Evolutionary conservation across 169 alveolate genomes (phyloP).

Genomic region (Plasmodium gaboni): DNA sequence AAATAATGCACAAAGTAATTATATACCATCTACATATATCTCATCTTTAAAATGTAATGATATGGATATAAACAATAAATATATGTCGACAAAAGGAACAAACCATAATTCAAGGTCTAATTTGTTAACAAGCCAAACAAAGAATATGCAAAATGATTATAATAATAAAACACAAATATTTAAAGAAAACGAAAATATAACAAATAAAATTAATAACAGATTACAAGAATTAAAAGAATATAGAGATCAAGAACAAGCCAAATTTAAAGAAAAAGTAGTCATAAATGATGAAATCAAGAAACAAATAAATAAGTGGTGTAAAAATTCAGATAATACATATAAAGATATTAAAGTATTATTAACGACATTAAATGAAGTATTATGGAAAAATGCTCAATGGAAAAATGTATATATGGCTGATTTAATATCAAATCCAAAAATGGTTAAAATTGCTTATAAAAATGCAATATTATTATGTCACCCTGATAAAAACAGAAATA

Average conservation of each 20-base stretch:
- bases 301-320: constrained; percentile 83
- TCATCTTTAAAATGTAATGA: too few relatives aligned
- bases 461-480: constrained; percentile 86
- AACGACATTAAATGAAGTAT: constrained; percentile 87
- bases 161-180: not conserved
- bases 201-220: constrained; percentile 34
- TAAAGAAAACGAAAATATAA: constrained; percentile 24
- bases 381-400: constrained; percentile 91
- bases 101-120: not conserved
- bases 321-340: constrained; percentile 80
- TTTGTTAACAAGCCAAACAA: not conserved
- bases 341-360: constrained; percentile 89
- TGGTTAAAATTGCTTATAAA: constrained; percentile 86
- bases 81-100: constrained; percentile 9
- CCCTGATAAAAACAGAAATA: constrained; percentile 83
- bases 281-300: constrained; percentile 71
- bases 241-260: constrained; percentile 54
- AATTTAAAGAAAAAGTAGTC: constrained; percentile 57
- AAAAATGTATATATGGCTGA: constrained; percentile 87
- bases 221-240: constrained; percentile 46
- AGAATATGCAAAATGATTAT: not conserved
- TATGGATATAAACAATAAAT: not conserved
- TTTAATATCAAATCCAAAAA: constrained; percentile 80
- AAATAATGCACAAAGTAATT: not conserved
- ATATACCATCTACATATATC: too few relatives aligned